Evolutionary conservation across 2,329 filamentous ascomycete species (phyloP).

Genomic region (Talaromyces sp.): DNA sequence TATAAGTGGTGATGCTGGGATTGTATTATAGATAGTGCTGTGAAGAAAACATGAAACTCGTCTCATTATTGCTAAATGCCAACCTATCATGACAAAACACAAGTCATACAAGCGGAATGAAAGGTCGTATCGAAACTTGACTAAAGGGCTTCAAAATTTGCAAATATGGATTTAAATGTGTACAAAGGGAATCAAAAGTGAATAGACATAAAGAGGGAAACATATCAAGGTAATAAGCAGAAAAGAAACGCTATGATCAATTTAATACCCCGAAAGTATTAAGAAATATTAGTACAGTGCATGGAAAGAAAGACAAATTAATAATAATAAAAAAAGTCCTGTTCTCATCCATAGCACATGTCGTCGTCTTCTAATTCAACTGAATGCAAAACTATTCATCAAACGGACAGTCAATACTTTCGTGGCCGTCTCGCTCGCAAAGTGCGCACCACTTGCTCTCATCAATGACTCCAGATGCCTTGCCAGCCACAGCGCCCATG

Average conservation of each 20-base stretch:
- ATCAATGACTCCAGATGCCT: constrained; percentile 71
- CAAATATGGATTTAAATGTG: neutral
- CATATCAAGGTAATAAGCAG: neutral
- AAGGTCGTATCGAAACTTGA: neutral
- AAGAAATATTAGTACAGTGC: constrained; percentile 4
- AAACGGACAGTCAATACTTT: constrained; percentile 91
- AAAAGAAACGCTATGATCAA: constrained; percentile 3
- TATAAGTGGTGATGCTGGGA: neutral
- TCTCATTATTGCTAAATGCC: neutral
- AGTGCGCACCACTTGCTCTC: constrained; percentile 92
- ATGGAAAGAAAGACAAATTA: neutral
- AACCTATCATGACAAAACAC: neutral
- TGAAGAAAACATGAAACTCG: neutral
- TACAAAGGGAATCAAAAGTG: constrained; percentile 5
- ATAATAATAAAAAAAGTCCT: neutral
- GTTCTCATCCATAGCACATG: constrained; percentile 1
- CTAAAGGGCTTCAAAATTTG: neutral
- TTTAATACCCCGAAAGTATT: neutral
- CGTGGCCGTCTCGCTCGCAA: constrained; percentile 92
- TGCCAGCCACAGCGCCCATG: constrained; percentile 64
- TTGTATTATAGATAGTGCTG: neutral
- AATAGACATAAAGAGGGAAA: constrained; percentile 6
- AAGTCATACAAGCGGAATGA: neutral
- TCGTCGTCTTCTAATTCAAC: constrained; percentile 1
- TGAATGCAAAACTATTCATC: constrained; percentile 53